These are phyloP conservation scores for Adansonia gregorii DNA, from an alignment of 441 rosid genomes.

Conservation along the genomic window DNA sequence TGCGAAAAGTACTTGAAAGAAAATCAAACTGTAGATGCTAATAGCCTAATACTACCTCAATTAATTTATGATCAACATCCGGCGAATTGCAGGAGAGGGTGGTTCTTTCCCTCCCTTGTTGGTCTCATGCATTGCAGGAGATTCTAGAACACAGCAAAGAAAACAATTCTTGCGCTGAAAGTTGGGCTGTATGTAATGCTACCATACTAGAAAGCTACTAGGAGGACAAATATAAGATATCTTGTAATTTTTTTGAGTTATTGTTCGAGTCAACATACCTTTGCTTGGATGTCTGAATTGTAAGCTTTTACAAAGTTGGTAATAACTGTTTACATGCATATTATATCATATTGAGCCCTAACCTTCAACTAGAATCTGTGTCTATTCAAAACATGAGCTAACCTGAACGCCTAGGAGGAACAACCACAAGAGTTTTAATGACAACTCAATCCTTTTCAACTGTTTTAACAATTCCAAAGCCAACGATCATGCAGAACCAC, in stretches of 20 bases:
- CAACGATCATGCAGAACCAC: not conserved
- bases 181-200: not conserved
- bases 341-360: not conserved
- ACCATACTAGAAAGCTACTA: not conserved
- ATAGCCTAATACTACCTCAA: not conserved
- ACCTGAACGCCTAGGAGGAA: not conserved
- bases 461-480: not conserved
- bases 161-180: not conserved
- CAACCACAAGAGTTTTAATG: not conserved
- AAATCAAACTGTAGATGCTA: not conserved
- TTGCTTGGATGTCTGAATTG: not conserved
- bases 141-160: slow-evolving; percentile 15
- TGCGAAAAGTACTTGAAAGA: not conserved
- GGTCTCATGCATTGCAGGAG: slow-evolving; percentile 32
- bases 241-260: not conserved
- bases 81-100: slow-evolving; percentile 20
- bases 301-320: not conserved
- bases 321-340: not conserved
- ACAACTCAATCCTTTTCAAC: not conserved
- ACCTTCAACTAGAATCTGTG: not conserved
- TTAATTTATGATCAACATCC: not conserved
- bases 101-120: slow-evolving; percentile 39
- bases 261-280: not conserved
- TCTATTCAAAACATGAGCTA: not conserved
- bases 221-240: not conserved